Evolutionary conservation across 2,329 filamentous ascomycete genomes (phyloP), one percentile per base, ranked within the genome.

Genomic region (Teratosphaeria nubilosa): DNA sequence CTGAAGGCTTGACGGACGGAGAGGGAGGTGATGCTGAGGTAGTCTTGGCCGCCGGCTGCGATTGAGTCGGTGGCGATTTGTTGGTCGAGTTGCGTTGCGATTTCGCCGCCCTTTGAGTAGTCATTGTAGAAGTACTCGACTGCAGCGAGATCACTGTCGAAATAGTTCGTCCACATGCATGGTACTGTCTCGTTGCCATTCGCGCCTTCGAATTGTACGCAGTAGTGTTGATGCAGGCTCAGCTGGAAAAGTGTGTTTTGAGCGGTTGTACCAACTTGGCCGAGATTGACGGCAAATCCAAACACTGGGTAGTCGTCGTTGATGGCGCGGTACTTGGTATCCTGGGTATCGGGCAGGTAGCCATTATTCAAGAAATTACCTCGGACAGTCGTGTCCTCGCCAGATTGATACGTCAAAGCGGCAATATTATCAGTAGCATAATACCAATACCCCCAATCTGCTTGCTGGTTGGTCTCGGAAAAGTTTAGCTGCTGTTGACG

Each of bases 1-100:
- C 74, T 80, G 60, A 80, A 80, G 1, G 75, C 76, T 61, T 84
- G 81, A 20, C 81, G 78, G 11, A 75, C 74, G 25, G 77, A 76
- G 2, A 82, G 74, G 3, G 79, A 77, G 5, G 80, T 78, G 54
- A 83, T 71, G 13, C 73, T 73, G 16, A 76, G 68, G 59, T 82
- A 82, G 58, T 81, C 70, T 48, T 76, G 67, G 1, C 79, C 78
- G 32, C 73, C 77, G 3, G 73, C 74, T 25, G 69, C 70, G 51
- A 70, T 66, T 1, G 79, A 78, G 59, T 81, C 79, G 0, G 57
- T 62, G 0, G 70, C 67, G 16, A 82, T 72, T 58, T 73, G 70
- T 11, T 64, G 61, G 59, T 82, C 78, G 30, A 81, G 69, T 9
- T 66, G 62, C 1, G 67, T 65, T 0, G 75, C 74, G 2, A 76